Evolutionary conservation across 371 early-diverging fungal species (phyloP).

Genomic region (Circinella umbellata): DNA sequence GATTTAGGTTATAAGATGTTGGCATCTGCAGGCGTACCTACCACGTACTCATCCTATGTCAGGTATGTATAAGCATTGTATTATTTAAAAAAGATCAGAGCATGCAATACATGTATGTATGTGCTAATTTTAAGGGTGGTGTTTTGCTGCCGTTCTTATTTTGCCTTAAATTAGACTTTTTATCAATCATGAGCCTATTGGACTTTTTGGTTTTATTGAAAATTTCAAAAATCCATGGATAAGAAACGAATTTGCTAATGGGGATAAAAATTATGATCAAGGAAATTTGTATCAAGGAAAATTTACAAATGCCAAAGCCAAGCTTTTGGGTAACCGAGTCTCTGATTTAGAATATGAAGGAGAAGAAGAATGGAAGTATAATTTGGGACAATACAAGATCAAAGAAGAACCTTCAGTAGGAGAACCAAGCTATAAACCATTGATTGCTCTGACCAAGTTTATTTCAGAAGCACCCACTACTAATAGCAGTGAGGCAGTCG

Average conservation of each 20-base stretch:
- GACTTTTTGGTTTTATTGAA: constrained; percentile 45
- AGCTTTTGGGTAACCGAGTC: constrained; percentile 1
- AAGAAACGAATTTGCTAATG: constrained; percentile 34
- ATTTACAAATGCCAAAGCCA: constrained; percentile 4
- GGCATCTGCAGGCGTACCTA: constrained; percentile 28
- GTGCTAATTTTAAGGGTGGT: not conserved
- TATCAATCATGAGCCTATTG: constrained; percentile 37
- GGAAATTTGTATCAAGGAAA: constrained; percentile 42
- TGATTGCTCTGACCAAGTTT: constrained; percentile 38
- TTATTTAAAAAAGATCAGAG: no score
- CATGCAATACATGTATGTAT: no score
- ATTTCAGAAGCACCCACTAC: constrained; percentile 32
- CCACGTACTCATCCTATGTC: constrained; percentile 29
- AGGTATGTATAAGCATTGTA: constrained; percentile 8
- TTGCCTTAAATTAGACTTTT: constrained; percentile 24
- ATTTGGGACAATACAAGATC: constrained; percentile 32
- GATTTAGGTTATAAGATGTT: constrained; percentile 32
- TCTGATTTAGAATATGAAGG: constrained; percentile 29
- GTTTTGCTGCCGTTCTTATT: no score
- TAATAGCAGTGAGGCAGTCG: not conserved
- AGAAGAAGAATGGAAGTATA: constrained; percentile 24
- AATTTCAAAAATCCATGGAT: constrained; percentile 40
- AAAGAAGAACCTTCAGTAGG: constrained; percentile 20
- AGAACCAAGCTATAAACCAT: constrained; percentile 16
- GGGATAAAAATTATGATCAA: constrained; percentile 26